Conservation (phyloP, 208 protist genomes). For the Leptomonas pyrrhocoris region DNA sequence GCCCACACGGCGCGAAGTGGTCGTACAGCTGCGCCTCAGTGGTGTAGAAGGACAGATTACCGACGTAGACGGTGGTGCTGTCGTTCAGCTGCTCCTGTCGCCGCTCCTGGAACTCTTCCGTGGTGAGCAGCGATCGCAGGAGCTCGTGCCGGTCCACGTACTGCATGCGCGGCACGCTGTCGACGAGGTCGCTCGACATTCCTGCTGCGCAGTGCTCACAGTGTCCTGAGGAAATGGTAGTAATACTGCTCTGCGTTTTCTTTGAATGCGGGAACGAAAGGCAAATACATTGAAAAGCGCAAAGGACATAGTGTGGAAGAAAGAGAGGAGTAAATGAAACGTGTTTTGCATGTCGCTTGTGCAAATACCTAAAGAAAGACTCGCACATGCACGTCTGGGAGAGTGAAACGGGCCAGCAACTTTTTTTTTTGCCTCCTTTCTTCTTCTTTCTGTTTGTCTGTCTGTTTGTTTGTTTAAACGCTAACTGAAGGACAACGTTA, state of each 20-base stretch:
- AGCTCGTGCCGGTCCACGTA: conserved; percentile 89
- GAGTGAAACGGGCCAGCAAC: too few species aligned
- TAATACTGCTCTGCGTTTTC: not conserved
- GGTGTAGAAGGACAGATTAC: conserved; percentile 98
- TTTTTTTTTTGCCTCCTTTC: too few species aligned
- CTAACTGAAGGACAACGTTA: too few species aligned
- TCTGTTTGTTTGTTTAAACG: not conserved
- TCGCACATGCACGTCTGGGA: too few species aligned
- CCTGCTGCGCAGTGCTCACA: not conserved
- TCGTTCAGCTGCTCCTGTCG: conserved; percentile 75
- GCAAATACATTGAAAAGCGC: not conserved
- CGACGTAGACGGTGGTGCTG: conserved; percentile 96
- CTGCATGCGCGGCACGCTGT: conserved; percentile 63
- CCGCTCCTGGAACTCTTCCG: conserved; percentile 65
- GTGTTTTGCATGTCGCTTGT: too few species aligned
- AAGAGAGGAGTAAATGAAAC: not conserved
- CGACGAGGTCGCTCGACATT: conserved; percentile 74
- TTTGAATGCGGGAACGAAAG: not conserved
- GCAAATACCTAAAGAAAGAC: too few species aligned
- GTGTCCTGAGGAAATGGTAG: not conserved
- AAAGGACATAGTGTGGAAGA: not conserved
- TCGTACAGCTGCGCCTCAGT: conserved; percentile 96
- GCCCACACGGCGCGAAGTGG: conserved; percentile 94
- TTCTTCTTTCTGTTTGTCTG: conserved; percentile 1
- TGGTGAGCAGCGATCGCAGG: conserved; percentile 66